A percentile compares a stretch with the other conserved stretches of the same genome.
Evolutionary conservation across 148 eudicot genomes (phyloP).

Genomic region (Vaccinium corymbosum): DNA sequence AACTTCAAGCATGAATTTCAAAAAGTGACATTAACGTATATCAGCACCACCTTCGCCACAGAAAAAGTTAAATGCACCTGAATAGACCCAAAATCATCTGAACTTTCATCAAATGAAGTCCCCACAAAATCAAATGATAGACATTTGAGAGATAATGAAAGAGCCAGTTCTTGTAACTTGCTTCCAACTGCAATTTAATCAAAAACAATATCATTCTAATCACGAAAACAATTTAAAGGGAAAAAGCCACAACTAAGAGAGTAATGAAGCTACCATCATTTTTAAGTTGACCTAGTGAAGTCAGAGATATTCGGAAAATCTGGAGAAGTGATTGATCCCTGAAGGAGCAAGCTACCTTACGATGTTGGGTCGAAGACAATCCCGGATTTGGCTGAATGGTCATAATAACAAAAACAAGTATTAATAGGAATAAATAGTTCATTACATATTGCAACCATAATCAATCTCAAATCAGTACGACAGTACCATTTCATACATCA

Average conservation of each 20-base stretch:
- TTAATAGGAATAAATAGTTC: slow-evolving; percentile 4
- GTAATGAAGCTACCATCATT: slow-evolving; percentile 56
- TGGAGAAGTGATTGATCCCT: slow-evolving; percentile 79
- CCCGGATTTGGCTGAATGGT: slow-evolving; percentile 70
- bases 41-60: background rate
- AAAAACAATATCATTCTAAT: background rate
- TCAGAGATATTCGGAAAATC: slow-evolving; percentile 75
- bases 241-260: slow-evolving; percentile 8
- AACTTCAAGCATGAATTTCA: background rate
- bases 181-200: slow-evolving; percentile 48
- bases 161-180: slow-evolving; percentile 81
- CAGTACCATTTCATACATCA: background rate
- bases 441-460: background rate
- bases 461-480: background rate
- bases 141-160: slow-evolving; percentile 80
- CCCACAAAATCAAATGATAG: slow-evolving; percentile 91
- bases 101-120: slow-evolving; percentile 88
- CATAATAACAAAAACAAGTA: slow-evolving; percentile 10
- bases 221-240: background rate
- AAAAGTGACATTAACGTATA: background rate
- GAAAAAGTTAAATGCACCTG: slow-evolving; percentile 43
- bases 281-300: slow-evolving; percentile 72
- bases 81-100: slow-evolving; percentile 90
- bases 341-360: slow-evolving; percentile 70
- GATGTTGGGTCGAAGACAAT: slow-evolving; percentile 75